Evolutionary conservation across 352 stramenopile species (phyloP).

Genomic region (Phytophthora syringae): DNA sequence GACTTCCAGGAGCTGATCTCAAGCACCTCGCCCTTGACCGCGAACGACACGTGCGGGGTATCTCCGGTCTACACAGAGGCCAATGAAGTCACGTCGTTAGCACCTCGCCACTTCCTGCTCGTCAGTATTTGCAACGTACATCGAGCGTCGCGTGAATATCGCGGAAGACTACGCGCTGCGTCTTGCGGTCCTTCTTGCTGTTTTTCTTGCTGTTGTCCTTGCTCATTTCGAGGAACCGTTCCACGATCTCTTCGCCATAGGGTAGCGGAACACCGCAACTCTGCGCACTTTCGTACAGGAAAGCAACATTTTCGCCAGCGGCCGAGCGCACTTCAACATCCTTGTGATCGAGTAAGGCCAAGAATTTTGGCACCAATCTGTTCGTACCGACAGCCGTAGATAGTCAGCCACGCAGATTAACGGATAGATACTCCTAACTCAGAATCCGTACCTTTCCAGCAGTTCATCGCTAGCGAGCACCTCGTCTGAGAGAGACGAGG

Average conservation of each 20-base stretch:
- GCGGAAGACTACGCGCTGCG: slow-evolving; percentile 83
- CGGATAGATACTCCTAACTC: not conserved
- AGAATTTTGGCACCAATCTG: slow-evolving; percentile 75
- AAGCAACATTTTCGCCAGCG: slow-evolving; percentile 86
- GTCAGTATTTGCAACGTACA: slow-evolving; percentile 37
- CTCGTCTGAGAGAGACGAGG: slow-evolving; percentile 66
- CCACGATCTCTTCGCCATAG: slow-evolving; percentile 72
- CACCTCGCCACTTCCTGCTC: not conserved
- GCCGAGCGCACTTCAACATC: slow-evolving; percentile 84
- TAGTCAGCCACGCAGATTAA: too few species aligned
- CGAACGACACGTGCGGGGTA: slow-evolving; percentile 79
- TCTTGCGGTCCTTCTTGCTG: slow-evolving; percentile 91
- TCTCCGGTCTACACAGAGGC: slow-evolving; percentile 63
- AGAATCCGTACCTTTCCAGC: slow-evolving; percentile 54
- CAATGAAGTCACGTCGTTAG: not conserved
- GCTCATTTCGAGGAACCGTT: slow-evolving; percentile 79
- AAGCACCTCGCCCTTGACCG: slow-evolving; percentile 75
- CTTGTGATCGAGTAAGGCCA: slow-evolving; percentile 74
- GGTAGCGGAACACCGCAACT: slow-evolving; percentile 55
- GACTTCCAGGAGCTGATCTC: slow-evolving; percentile 82
- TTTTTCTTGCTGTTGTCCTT: slow-evolving; percentile 92
- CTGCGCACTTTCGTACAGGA: slow-evolving; percentile 76
- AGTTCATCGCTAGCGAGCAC: slow-evolving; percentile 56
- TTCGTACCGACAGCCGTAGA: not conserved
- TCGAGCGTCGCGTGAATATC: slow-evolving; percentile 83